Conservation (phyloP, 2,329 filamentous ascomycete species). For the Dothistroma pini region DNA sequence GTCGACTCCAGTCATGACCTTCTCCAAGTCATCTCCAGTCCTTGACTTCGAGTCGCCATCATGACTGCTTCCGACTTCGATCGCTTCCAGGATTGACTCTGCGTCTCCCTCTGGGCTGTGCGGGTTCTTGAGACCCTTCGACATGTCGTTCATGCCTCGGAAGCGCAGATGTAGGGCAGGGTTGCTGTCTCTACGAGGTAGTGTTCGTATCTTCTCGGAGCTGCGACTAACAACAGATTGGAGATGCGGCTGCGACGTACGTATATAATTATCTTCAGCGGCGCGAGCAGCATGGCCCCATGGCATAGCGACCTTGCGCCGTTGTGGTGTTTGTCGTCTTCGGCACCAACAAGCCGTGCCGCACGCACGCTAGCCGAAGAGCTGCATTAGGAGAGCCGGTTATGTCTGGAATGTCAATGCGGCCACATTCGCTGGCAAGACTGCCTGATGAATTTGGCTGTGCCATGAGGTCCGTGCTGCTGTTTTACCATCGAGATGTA, state of each 20-base stretch:
- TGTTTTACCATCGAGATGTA: no score
- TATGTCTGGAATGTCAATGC: no score
- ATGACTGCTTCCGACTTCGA: conserved; percentile 16
- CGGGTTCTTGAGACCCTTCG: background rate
- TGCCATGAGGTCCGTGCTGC: no score
- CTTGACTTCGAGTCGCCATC: conserved; percentile 4
- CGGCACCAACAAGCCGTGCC: background rate
- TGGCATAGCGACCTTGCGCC: background rate
- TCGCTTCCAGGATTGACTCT: conserved; percentile 14
- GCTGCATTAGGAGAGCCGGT: background rate
- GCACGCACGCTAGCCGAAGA: background rate
- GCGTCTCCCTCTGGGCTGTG: conserved; percentile 5
- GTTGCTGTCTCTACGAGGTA: no score
- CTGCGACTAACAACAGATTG: background rate
- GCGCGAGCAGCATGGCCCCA: background rate
- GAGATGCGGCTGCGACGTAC: background rate
- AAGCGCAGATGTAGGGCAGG: no score
- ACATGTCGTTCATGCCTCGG: background rate
- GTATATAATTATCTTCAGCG: conserved; percentile 23
- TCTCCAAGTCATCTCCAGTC: conserved; percentile 26
- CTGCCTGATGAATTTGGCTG: background rate
- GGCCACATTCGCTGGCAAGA: background rate
- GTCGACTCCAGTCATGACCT: conserved; percentile 1
- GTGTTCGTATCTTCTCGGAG: no score
- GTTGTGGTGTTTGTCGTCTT: background rate